Conservation (phyloP, 257 asterid species). For the Thymus quinquecostatus region DNA sequence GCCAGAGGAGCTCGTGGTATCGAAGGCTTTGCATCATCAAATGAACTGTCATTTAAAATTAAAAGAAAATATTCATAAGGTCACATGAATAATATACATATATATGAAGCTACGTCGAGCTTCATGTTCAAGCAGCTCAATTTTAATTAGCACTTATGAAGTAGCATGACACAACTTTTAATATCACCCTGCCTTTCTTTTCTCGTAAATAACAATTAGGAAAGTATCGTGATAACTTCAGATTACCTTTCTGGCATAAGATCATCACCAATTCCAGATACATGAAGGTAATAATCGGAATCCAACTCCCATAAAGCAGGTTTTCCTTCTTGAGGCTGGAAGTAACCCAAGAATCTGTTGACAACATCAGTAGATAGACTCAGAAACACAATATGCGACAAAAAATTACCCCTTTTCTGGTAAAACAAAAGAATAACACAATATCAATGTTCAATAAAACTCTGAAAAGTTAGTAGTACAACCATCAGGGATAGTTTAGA, state of each 20-base stretch:
- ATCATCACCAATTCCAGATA: conserved; percentile 94
- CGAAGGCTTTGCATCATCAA: conserved; percentile 50
- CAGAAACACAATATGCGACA: conserved; percentile 26
- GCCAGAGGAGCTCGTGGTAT: conserved; percentile 47
- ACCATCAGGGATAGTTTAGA: conserved; percentile 18
- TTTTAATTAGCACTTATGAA: no score
- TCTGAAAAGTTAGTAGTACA: conserved; percentile 20
- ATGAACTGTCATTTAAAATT: conserved; percentile 45
- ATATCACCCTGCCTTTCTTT: not conserved
- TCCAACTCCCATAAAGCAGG: conserved; percentile 99
- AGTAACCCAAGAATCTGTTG: conserved; percentile 93
- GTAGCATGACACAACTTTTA: not conserved
- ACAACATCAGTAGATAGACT: conserved; percentile 34
- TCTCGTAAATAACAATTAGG: not conserved
- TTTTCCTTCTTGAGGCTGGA: conserved; percentile 96
- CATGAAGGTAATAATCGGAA: conserved; percentile 98
- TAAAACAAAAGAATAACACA: not conserved
- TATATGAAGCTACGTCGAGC: not conserved
- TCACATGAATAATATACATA: not conserved
- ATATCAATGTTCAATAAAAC: conserved; percentile 21
- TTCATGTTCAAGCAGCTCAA: not conserved
- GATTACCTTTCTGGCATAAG: conserved; percentile 72
- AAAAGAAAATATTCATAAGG: conserved; percentile 9
- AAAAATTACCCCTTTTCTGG: conserved; percentile 17
- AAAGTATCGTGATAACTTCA: not conserved